phyloP scores from a whole-genome alignment of 345 rosid genomes.

The Carallia pectinifolia region DNA sequence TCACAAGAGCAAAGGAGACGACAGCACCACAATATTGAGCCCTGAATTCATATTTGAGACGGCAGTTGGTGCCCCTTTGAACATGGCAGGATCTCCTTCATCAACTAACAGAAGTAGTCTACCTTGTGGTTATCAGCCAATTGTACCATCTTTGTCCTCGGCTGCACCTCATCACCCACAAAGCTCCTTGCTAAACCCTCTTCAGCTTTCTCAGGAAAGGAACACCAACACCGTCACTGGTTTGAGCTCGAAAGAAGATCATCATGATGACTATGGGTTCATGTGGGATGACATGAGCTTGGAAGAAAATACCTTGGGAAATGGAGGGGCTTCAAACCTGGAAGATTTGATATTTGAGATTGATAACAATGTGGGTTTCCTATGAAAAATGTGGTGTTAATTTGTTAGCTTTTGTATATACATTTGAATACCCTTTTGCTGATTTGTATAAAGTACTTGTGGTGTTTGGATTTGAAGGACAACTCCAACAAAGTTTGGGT shows the following conservation, averaged over 20 bases:
- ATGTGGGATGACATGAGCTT: constrained; percentile 50
- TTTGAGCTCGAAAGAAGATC: constrained; percentile 34
- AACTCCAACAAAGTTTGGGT: not conserved
- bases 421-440: constrained; percentile 12
- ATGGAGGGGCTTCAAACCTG: constrained; percentile 41
- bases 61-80: constrained; percentile 10
- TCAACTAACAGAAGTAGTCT: constrained; percentile 1
- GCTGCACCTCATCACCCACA: constrained; percentile 31
- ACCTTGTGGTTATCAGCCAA: constrained; percentile 32
- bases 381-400: constrained; percentile 19
- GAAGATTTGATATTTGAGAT: constrained; percentile 43
- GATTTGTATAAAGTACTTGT: constrained; percentile 5
- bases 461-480: not conserved
- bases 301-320: constrained; percentile 37
- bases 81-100: constrained; percentile 22
- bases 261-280: constrained; percentile 41
- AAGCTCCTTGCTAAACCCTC: constrained; percentile 38
- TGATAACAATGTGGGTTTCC: constrained; percentile 39
- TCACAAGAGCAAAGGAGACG: constrained; percentile 58
- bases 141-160: constrained; percentile 23
- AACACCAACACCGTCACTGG: constrained; percentile 19
- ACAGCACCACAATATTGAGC: constrained; percentile 20
- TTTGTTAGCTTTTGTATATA: not conserved
- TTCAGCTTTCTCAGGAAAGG: constrained; percentile 36
- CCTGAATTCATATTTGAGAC: constrained; percentile 32